Conservation (phyloP, 1,284 basidiomycete genomes). For the Puccinia hordei region DNA sequence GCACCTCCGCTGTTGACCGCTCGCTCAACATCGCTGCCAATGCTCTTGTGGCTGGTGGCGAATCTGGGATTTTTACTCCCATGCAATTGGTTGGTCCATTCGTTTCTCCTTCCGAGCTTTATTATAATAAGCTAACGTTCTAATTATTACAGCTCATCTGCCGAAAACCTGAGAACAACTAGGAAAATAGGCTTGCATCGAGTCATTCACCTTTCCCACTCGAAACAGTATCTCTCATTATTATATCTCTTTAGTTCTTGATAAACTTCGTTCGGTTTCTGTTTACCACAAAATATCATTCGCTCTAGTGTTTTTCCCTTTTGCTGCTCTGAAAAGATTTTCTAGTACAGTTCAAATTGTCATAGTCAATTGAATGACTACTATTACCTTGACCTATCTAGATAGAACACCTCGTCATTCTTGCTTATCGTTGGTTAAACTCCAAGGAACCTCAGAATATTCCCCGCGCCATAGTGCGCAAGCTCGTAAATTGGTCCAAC, state of each 20-base stretch:
- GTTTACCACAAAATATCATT: neutral
- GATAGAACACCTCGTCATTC: too few species aligned
- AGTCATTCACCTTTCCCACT: neutral
- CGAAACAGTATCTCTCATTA: neutral
- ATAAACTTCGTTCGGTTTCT: constrained; percentile 1
- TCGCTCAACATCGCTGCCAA: constrained; percentile 79
- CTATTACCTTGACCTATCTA: too few species aligned
- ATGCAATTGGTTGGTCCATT: constrained; percentile 56
- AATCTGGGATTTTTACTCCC: constrained; percentile 70
- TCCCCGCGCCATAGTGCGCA: too few species aligned
- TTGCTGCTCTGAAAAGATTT: too few species aligned
- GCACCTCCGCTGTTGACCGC: constrained; percentile 88
- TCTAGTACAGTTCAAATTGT: too few species aligned
- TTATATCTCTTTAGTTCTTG: constrained; percentile 2
- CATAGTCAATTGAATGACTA: too few species aligned
- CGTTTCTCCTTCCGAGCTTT: neutral
- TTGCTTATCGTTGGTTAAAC: too few species aligned
- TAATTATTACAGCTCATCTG: constrained; percentile 10
- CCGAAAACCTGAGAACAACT: constrained; percentile 16
- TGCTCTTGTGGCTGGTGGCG: constrained; percentile 79
- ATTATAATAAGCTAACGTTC: neutral
- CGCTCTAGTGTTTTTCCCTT: neutral
- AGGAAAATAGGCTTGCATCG: neutral
- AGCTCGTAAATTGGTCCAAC: too few species aligned
- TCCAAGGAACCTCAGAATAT: too few species aligned